phyloP scores from a whole-genome alignment of 768 basidiomycete species.

The Tylopilus balloui region DNA sequence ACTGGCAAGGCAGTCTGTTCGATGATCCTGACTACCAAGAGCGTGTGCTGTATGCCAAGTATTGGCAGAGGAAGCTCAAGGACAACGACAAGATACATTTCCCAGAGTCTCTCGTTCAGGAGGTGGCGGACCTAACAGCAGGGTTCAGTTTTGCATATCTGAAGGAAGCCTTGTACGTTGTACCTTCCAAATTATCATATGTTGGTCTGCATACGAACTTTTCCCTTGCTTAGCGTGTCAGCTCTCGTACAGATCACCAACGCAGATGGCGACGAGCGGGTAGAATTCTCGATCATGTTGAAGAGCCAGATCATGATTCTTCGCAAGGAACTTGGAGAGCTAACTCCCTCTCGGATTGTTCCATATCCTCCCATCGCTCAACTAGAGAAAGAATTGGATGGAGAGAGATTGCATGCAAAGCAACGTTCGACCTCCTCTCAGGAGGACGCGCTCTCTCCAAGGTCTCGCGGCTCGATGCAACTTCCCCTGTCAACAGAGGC shows the following conservation, averaged over 20 bases:
- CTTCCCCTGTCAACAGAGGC: background rate
- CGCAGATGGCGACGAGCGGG: constrained; percentile 44
- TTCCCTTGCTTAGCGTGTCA: constrained; percentile 50
- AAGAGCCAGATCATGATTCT: constrained; percentile 58
- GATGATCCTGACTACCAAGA: constrained; percentile 64
- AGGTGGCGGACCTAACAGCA: constrained; percentile 56
- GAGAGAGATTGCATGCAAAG: background rate
- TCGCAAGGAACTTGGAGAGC: constrained; percentile 60
- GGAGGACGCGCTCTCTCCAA: background rate
- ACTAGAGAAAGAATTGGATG: background rate
- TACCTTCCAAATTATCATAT: background rate
- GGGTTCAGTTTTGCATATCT: constrained; percentile 84
- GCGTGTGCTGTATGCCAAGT: constrained; percentile 62
- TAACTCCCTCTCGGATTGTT: background rate
- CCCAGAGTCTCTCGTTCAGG: constrained; percentile 58
- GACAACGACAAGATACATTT: constrained; percentile 60
- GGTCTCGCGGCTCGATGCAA: background rate
- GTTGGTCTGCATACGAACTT: background rate
- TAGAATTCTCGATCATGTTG: constrained; percentile 47
- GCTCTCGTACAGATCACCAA: constrained; percentile 62
- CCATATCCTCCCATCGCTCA: background rate
- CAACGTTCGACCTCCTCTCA: background rate
- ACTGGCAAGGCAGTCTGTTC: constrained; percentile 48
- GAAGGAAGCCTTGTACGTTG: constrained; percentile 81
- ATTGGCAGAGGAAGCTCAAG: constrained; percentile 77